These are phyloP conservation scores for Elsinoe australis DNA, from an alignment of 2,329 filamentous ascomycete species.

Conservation along the genomic window DNA sequence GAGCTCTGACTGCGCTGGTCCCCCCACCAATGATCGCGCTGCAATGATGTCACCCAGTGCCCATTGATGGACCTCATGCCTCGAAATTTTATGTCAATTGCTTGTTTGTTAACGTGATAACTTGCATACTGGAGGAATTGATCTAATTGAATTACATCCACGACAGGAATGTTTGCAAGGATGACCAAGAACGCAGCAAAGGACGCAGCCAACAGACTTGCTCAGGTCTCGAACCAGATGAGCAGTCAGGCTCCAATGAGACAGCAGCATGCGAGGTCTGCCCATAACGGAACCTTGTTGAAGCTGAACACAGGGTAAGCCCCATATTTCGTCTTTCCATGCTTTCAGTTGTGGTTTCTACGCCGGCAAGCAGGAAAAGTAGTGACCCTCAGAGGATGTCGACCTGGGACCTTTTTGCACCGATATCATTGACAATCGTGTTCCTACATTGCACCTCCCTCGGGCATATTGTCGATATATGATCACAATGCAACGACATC, in stretches of 20 bases:
- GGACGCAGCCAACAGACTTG: constrained; percentile 21
- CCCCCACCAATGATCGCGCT: too few relatives aligned
- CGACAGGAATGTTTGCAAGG: constrained; percentile 17
- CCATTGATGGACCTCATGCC: background rate
- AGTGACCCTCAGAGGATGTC: too few relatives aligned
- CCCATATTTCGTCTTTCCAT: constrained; percentile 40
- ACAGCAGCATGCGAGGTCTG: constrained; percentile 22
- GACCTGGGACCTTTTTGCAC: too few relatives aligned
- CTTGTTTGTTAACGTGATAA: too few relatives aligned
- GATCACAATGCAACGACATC: background rate
- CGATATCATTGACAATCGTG: background rate
- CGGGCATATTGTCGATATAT: too few relatives aligned
- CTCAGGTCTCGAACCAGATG: constrained; percentile 24
- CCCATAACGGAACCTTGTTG: constrained; percentile 18
- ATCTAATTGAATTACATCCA: background rate
- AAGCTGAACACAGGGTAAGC: constrained; percentile 42
- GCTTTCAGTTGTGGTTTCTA: background rate
- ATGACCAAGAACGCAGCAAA: constrained; percentile 20
- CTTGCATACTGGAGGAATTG: background rate
- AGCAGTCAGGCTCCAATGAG: constrained; percentile 23
- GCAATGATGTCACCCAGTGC: constrained; percentile 4
- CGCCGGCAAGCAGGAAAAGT: too few relatives aligned
- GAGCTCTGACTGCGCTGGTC: too few relatives aligned
- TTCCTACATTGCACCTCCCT: too few relatives aligned
- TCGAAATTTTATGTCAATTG: too few relatives aligned